Evolutionary conservation across 1,284 basidiomycete species (phyloP), one percentile per base, ranked within the genome.

Genomic region (Albatrellus sp.): DNA sequence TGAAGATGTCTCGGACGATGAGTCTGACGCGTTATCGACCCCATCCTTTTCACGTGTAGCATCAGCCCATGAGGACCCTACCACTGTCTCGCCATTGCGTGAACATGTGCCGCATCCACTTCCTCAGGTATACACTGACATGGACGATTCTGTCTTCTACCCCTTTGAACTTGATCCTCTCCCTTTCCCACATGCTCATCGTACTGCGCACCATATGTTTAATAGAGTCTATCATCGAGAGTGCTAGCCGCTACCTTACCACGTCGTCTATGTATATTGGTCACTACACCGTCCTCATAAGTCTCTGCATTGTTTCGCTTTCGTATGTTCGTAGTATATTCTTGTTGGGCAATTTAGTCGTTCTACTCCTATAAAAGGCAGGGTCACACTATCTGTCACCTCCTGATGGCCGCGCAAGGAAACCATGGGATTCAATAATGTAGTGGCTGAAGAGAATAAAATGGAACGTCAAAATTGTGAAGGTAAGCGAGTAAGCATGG

Each of bases 1-100:
- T 66, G 83, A 86, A 58, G 83, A 87, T 61, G 75, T 71, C 40
- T 87, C 83, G 38, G 83, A 86, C 62, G 83, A 87, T 63, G 84
- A 86, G 65, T 83, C 81, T 14, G 83, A 87, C 50, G 63, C 72
- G 11, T 71, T 69, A 16, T 71, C 71, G 11, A 78, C 80, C n/a
- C 78, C 75, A 38, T 63, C 56, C 43, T 52, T 52, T 10, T 29
- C 46, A 24, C 56, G 55, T 40, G 65, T 63, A 36, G 55, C 60
- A 11, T 78, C 79, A 17, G 44, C 50, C 63, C 50, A 76, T 71
- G 31, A 68, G 61, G 37, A 70, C 65, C 42, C 60, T 69, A 43
- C 52, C 63, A 72, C 45, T 16, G n/a, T 19, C 9, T 34, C 37
- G 11, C 44, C 12, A 13, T 32, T 16, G 29, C 29, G 31, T 28